Base-by-base conservation (phyloP, 1,284 basidiomycete genomes). In the Cryptococcus sp. region DNA sequence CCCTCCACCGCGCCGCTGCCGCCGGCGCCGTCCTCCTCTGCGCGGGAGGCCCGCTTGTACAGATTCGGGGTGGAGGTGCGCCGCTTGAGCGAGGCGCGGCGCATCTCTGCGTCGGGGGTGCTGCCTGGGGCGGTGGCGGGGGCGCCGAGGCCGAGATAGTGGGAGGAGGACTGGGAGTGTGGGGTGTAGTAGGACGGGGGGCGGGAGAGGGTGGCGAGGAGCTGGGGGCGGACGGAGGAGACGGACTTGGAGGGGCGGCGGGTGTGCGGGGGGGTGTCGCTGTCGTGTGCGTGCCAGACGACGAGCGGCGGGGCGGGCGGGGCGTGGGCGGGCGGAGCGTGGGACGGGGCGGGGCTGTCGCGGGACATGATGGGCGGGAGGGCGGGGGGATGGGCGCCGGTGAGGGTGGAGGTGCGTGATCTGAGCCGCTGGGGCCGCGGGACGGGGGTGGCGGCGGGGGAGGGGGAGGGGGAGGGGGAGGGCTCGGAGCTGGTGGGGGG, bases 41-140 rank as follows among this genome's bases (percentile, higher is more conserved):
- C 46, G 12, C 54, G 47, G 5, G 62, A 61, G 18, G 52, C 46
- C 3, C 50, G 46, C 13, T 38, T 54, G 42, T 46, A 40, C 46
- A 74, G 45, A 36, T 58, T 66, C 11, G 74, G 70, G 2, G 71
- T 72, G 0, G 73, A 75, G 20, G 70, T 73, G 24, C 71, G 56
- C 23, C 74, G 52, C 50, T 75, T 75, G 12, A 75, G n/a, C 11
- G 42, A 46, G 28, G 50, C 50, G 7, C 35, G 13, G 7, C 35
- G 13, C 43, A 20, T 50, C 16, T 55, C 53, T 13, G 51, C 46
- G 18, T 57, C 54, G 15, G 57, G 59, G 40, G 45, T 49, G 1
- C 21, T n/a, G n/a, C n/a, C n/a, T n/a, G n/a, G n/a, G n/a, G n/a
- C n/a, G n/a, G n/a, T n/a, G n/a, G n/a, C n/a, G n/a, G n/a, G n/a